Evolutionary conservation across 73 alveolate species (phyloP), one percentile per base, ranked within the genome.

Genomic region (Paramecium biaurelia): DNA sequence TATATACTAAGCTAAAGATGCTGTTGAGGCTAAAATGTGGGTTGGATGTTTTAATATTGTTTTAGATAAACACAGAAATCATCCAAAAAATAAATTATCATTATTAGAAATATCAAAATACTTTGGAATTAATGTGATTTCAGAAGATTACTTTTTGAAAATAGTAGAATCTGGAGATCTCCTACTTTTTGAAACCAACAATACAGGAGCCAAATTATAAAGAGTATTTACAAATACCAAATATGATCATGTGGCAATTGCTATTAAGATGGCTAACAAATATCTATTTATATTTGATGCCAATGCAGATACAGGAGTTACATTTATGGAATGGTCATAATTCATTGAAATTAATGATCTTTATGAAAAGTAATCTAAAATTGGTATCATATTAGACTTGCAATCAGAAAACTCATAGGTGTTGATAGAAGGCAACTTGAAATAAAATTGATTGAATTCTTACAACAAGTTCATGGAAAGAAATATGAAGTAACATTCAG

Each of bases 231-330:
- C 94, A 37, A 24, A 21, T 20, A 34, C 92, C 30, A 26, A 43
- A 85, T 92, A 85, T 57, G 95, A 92, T 63, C 95, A 92, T 92
- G 95, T 92, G 0, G 95, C 92, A 7, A 35, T 92, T 59, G 58
- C 89, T 24, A 35, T 92, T 14, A 92, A 85, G 24, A 34, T 53
- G 42, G 68, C 58, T 21, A 85, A 85, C 12, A 76, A 59, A 41
- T 37, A 56, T 24, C 24, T 92, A 56, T 84, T 35, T 23, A 28
- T 92, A 7, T 63, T 92, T 37, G 95, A 92, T 53, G 45, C 93
- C 6, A 92, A 92, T 23, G 86, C 93, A 11, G 89, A 92, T 53
- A 34, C 93, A n/a, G 95, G 95, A 5, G 95, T 92, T 4, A 45
- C 87, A 15, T 43, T 85, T 26, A 9, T 92, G 38, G 68, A 35